Conservation (phyloP, 495 filamentous ascomycete species). For the Parathielavia appendiculata region DNA sequence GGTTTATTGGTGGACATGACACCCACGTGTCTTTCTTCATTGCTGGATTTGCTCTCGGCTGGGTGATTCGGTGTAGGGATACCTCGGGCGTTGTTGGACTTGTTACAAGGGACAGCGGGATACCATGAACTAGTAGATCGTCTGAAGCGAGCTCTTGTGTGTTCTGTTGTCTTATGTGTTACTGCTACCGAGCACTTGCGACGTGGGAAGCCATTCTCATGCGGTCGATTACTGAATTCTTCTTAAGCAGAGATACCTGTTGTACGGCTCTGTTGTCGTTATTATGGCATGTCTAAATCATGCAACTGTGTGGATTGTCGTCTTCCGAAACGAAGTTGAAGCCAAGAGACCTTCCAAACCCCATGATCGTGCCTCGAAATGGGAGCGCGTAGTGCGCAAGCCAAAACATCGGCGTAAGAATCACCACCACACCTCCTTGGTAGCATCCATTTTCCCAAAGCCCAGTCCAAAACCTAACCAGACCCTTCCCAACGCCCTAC, state of each 20-base stretch:
- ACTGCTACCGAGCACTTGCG: background rate
- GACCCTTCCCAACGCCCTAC: too few species aligned
- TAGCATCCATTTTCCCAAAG: too few species aligned
- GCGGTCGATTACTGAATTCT: background rate
- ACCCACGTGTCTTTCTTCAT: background rate
- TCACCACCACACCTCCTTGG: too few species aligned
- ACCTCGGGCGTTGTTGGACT: constrained; percentile 2
- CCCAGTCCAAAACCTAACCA: too few species aligned
- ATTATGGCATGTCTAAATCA: background rate
- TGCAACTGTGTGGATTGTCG: background rate
- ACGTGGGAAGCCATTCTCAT: background rate
- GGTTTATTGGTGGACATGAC: background rate
- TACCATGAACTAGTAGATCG: background rate
- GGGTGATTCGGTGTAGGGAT: constrained; percentile 2
- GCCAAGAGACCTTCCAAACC: background rate
- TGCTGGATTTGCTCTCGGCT: background rate
- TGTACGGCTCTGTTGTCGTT: background rate
- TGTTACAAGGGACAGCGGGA: background rate
- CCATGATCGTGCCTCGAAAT: too few species aligned
- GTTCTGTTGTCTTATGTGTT: background rate
- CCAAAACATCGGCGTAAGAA: too few species aligned
- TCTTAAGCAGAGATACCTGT: too few species aligned
- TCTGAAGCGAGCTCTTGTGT: background rate
- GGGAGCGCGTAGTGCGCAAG: too few species aligned
- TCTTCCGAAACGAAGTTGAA: background rate